Percentiles rank a stretch among this genome's conserved stretches.
Conservation (phyloP, 169 alveolate species). For the Cryptosporidium canis region DNA sequence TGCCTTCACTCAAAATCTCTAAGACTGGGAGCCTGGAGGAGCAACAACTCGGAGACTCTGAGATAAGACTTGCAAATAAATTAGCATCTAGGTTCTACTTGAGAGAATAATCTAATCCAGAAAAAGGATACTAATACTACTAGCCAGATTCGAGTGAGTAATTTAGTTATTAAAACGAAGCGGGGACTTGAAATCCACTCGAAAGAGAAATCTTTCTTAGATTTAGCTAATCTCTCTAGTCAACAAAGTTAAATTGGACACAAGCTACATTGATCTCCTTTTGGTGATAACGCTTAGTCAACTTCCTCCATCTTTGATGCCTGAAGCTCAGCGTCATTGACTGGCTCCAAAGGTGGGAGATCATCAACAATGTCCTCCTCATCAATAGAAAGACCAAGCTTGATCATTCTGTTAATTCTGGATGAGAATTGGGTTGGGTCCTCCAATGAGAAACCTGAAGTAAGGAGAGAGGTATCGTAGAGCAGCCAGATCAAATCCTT, state of each 20-base stretch:
- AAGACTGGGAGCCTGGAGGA: no score
- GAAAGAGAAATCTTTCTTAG: no score
- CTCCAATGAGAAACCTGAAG: conserved; percentile 99
- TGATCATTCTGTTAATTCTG: conserved; percentile 99
- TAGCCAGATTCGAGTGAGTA: no score
- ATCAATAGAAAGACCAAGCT: conserved; percentile 97
- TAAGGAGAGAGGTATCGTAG: conserved; percentile 97
- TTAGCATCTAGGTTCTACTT: no score
- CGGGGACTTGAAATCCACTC: no score
- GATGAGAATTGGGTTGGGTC: conserved; percentile 98
- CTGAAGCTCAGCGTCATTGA: conserved; percentile 84
- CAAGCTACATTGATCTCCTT: neutral
- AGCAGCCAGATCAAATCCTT: conserved; percentile 99
- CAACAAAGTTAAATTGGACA: neutral
- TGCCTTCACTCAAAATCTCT: no score
- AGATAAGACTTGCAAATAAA: no score
- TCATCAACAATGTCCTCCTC: conserved; percentile 93
- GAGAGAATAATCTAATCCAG: no score
- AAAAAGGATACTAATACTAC: no score
- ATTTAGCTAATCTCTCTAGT: no score
- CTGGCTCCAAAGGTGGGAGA: conserved; percentile 91
- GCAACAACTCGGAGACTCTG: no score
- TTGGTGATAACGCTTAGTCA: conserved; percentile 82
- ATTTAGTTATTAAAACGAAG: no score
- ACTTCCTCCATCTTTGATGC: conserved; percentile 97